Evolutionary conservation across 495 filamentous ascomycete genomes (phyloP), one percentile per base, ranked within the genome.

Genomic region (Penicillium dipodomyicola): DNA sequence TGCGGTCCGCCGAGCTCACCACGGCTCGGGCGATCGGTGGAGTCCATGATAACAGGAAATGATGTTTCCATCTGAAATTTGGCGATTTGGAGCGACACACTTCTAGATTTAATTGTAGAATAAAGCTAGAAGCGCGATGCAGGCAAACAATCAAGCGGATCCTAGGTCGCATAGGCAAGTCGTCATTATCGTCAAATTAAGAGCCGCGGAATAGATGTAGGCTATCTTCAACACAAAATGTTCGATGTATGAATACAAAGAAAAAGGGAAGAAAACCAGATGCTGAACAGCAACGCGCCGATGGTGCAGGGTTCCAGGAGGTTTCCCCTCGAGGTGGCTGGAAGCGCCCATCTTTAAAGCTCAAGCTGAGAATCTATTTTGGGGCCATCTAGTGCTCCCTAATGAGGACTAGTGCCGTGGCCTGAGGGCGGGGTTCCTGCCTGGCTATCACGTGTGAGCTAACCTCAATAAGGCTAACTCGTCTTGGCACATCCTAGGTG

Each of bases 11-110:
- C 57, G 39, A 76, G 55, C 23, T 73, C 72, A n/a, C 51, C 57
- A 23, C 68, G 60, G 10, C 65, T 68, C 22, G 67, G 50, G 22
- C 70, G 73, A 51, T 71, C 61, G 11, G 41, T 61, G 5, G 66
- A 58, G 4, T 67, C 71, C 62, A 76, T 72, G 42, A 66, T 64
- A 41, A 61, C 61, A 7, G 70, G 61, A 43, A 73, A 72, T 5
- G 73, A 56, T 19, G 54, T 48, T 59, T 75, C 71, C 75, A 76
- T 76, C 15, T 49, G 48, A 52, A 41, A 37, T 3, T 43, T 33
- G 17, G n/a, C 23, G 20, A 20, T 19, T 15, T 20, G 33, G 37
- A 39, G 46, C 49, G 33, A 19, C 27, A 42, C 41, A 32, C 8
- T n/a, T 53, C 53, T 49, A 48, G 30, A 49, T 56, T 43, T 41